These are phyloP conservation scores for Lupinus albus DNA, from an alignment of 306 rosid species.

Conservation along the genomic window DNA sequence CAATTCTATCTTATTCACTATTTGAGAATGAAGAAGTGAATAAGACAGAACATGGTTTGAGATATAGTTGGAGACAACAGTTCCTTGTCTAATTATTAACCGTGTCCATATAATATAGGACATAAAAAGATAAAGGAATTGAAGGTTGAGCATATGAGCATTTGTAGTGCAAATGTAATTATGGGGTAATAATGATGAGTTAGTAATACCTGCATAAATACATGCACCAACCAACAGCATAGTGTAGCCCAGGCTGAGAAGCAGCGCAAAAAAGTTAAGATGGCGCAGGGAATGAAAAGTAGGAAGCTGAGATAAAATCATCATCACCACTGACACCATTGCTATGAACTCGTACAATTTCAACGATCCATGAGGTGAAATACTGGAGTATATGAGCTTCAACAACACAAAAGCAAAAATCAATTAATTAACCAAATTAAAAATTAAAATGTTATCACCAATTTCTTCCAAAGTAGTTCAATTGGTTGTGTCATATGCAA, in stretches of 20 bases:
- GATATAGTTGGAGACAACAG: no score
- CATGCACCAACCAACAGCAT: constrained; percentile 74
- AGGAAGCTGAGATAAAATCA: constrained; percentile 83
- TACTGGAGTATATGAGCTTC: constrained; percentile 73
- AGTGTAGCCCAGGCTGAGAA: constrained; percentile 81
- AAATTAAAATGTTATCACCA: neutral
- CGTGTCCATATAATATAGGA: neutral
- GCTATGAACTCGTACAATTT: constrained; percentile 88
- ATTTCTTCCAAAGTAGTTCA: neutral
- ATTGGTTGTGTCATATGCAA: no score
- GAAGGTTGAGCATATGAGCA: neutral
- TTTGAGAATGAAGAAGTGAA: no score
- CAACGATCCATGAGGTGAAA: constrained; percentile 71
- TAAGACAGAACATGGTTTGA: no score
- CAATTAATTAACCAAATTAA: neutral
- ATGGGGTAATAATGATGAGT: neutral
- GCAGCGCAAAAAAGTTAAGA: constrained; percentile 70
- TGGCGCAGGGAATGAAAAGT: constrained; percentile 86
- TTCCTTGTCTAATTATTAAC: no score
- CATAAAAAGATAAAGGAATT: neutral
- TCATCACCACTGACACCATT: constrained; percentile 84
- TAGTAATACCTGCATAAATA: constrained; percentile 63
- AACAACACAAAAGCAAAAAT: neutral
- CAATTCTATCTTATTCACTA: neutral
- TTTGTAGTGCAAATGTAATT: constrained; percentile 1